Evolutionary conservation across 768 basidiomycete genomes (phyloP).

Genomic region (Dioszegia aurantiaca): DNA sequence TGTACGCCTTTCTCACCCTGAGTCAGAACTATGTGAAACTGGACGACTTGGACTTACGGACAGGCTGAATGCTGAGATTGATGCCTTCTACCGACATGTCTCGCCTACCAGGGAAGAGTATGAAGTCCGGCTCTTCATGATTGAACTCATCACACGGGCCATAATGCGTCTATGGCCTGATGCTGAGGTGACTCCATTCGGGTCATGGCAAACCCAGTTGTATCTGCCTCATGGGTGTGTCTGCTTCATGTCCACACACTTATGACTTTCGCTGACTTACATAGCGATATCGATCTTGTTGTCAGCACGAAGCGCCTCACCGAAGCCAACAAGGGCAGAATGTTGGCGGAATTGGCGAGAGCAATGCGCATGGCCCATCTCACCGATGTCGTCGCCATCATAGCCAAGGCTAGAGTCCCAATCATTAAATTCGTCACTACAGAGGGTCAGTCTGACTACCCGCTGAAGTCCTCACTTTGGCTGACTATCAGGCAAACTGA

Average conservation of each 20-base stretch:
- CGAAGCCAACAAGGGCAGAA: slow-evolving; percentile 61
- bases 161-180: slow-evolving; percentile 70
- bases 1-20: slow-evolving; percentile 57
- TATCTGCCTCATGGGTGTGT: slow-evolving; percentile 88
- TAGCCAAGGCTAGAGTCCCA: slow-evolving; percentile 90
- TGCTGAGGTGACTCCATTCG: slow-evolving; percentile 79
- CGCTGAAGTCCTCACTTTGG: not conserved
- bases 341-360: slow-evolving; percentile 71
- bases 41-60: slow-evolving; percentile 6
- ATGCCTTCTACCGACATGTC: slow-evolving; percentile 80
- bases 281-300: slow-evolving; percentile 91
- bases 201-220: slow-evolving; percentile 86
- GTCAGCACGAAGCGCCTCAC: slow-evolving; percentile 75
- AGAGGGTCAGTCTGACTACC: slow-evolving; percentile 55
- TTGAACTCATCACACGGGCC: slow-evolving; percentile 66
- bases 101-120: slow-evolving; percentile 81
- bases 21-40: too few relatives aligned
- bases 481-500: slow-evolving; percentile 62
- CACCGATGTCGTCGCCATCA: slow-evolving; percentile 76
- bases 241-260: not conserved
- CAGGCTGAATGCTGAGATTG: slow-evolving; percentile 78
- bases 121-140: slow-evolving; percentile 71
- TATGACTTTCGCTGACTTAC: not conserved
- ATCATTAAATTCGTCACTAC: slow-evolving; percentile 91
- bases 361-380: slow-evolving; percentile 71